Conservation (phyloP, 345 rosid species). For the Heritiera littoralis region DNA sequence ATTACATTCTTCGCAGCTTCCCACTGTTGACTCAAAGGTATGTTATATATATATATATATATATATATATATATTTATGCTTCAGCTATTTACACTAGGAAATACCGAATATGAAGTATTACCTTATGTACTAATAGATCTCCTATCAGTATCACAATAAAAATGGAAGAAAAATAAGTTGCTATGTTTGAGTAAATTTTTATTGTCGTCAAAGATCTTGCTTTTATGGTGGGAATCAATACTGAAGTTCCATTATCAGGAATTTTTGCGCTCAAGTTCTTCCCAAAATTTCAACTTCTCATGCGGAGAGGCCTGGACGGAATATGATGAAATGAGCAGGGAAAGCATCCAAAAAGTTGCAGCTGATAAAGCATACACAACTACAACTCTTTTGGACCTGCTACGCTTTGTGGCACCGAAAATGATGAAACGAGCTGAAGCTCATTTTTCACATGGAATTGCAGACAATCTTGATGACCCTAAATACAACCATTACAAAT, state of each 20-base stretch:
- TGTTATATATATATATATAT: background rate
- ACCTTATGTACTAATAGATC: background rate
- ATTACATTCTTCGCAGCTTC: constrained; percentile 50
- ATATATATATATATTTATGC: background rate
- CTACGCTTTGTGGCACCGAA: constrained; percentile 66
- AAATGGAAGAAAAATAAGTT: background rate
- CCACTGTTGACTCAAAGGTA: constrained; percentile 44
- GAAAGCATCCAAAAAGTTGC: constrained; percentile 46
- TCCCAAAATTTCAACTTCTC: constrained; percentile 27
- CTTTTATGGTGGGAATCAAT: background rate
- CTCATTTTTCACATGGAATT: constrained; percentile 77
- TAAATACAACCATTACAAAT: constrained; percentile 55
- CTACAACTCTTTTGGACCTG: constrained; percentile 45
- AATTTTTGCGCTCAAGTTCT: constrained; percentile 18
- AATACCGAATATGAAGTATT: background rate
- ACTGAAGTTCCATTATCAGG: constrained; percentile 30
- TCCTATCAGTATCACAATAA: background rate
- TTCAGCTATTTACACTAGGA: background rate
- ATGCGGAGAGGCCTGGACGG: constrained; percentile 60
- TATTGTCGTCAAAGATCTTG: background rate
- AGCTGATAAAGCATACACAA: constrained; percentile 59
- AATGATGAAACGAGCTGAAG: constrained; percentile 61
- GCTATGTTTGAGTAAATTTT: background rate
- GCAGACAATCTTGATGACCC: constrained; percentile 70
- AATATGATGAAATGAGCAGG: constrained; percentile 58